Evolutionary conservation across 306 rosid genomes (phyloP).

Genomic region (Prunus kanzakura): DNA sequence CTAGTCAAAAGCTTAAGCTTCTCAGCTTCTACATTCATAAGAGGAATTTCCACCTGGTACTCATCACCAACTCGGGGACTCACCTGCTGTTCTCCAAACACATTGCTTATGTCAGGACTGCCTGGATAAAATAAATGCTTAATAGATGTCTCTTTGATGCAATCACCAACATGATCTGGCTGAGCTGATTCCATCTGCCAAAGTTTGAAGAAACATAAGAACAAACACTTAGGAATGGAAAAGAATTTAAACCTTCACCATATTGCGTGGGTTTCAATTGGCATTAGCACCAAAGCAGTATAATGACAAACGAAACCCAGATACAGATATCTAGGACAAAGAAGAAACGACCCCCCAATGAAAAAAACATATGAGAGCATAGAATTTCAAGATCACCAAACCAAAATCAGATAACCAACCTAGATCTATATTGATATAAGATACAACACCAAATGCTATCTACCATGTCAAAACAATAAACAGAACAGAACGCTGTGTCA

Average conservation of each 20-base stretch:
- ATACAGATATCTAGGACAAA: neutral
- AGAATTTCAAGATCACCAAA: constrained; percentile 20
- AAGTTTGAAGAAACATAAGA: constrained; percentile 17
- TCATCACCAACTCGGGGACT: constrained; percentile 58
- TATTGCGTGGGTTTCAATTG: neutral
- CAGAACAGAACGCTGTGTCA: constrained; percentile 12
- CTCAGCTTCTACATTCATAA: constrained; percentile 41
- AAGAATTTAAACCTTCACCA: neutral
- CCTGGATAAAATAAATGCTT: constrained; percentile 35
- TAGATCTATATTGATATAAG: constrained; percentile 41
- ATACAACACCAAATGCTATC: constrained; percentile 16
- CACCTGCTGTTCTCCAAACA: constrained; percentile 41
- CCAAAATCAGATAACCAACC: constrained; percentile 18
- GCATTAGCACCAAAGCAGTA: neutral
- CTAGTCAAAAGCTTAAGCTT: constrained; percentile 29
- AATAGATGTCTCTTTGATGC: constrained; percentile 30
- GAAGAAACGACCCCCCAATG: neutral
- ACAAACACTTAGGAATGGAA: constrained; percentile 13
- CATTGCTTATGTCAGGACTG: constrained; percentile 40
- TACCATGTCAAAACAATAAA: constrained; percentile 17
- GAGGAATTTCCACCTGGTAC: constrained; percentile 63
- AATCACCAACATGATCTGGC: constrained; percentile 28
- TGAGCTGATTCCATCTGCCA: constrained; percentile 49
- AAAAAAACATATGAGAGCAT: neutral
- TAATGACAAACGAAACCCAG: constrained; percentile 20